Evolutionary conservation across 129 eudicot species (phyloP).

Genomic region (Lactuca sativa): DNA sequence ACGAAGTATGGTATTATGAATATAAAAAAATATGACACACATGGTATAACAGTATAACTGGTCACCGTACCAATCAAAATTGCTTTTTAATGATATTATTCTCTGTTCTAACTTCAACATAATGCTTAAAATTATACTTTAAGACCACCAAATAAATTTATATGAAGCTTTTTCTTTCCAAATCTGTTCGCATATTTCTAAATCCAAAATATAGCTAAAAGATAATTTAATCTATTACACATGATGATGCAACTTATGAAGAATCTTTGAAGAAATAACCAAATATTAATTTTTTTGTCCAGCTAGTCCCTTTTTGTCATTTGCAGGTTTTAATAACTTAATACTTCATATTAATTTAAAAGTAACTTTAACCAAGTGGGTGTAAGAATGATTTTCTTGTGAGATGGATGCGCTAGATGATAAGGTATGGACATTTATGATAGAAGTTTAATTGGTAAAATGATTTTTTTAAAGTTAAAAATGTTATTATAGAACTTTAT

Average conservation of each 20-base stretch:
- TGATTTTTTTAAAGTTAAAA: too few species aligned
- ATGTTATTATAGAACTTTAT: too few species aligned
- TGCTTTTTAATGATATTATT: neutral
- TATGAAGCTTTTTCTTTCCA: slow-evolving; percentile 4
- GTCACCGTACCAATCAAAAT: neutral
- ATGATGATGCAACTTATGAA: slow-evolving; percentile 5
- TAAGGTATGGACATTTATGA: too few species aligned
- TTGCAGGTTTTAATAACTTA: neutral
- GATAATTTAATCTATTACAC: slow-evolving; percentile 10
- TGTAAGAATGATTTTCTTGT: too few species aligned
- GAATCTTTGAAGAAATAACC: slow-evolving; percentile 10
- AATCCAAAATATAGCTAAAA: neutral
- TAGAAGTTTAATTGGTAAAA: too few species aligned
- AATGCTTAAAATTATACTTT: neutral
- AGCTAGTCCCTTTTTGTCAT: neutral
- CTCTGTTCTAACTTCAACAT: neutral
- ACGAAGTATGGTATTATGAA: slow-evolving; percentile 4
- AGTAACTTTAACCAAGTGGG: too few species aligned
- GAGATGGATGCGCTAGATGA: too few species aligned
- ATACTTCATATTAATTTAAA: too few species aligned
- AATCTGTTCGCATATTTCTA: slow-evolving; percentile 4
- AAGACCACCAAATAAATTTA: neutral
- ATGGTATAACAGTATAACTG: neutral
- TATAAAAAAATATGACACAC: neutral
- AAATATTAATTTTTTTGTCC: neutral